phyloP scores from a whole-genome alignment of 192 early-diverging fungal species.

The Funneliformis mosseae region DNA sequence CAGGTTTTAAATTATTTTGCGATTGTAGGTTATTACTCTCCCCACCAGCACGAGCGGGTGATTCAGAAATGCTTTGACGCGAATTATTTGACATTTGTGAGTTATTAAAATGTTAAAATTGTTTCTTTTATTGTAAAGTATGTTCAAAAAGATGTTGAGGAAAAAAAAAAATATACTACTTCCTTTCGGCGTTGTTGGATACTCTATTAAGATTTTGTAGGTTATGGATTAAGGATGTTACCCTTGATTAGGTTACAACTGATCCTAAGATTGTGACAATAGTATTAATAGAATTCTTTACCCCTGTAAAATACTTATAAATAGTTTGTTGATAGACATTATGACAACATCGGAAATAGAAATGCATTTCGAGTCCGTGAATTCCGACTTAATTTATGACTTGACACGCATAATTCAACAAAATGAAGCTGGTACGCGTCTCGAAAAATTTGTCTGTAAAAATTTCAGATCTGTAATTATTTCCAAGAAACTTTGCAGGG shows the following conservation, averaged over 20 bases:
- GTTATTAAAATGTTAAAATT: background rate
- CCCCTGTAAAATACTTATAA: no score
- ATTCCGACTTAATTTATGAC: background rate
- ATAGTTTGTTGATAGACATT: no score
- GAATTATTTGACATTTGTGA: conserved; percentile 13
- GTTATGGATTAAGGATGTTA: no score
- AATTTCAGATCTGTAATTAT: conserved; percentile 24
- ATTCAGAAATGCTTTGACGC: conserved; percentile 3
- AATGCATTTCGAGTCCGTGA: background rate
- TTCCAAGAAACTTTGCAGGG: conserved; percentile 2
- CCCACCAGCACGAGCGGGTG: background rate
- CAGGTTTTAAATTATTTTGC: conserved; percentile 61
- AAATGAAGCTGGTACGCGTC: conserved; percentile 4
- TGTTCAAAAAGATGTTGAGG: background rate
- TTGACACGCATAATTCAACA: conserved; percentile 19
- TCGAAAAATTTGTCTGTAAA: conserved; percentile 6
- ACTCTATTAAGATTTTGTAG: no score
- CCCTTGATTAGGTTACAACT: no score
- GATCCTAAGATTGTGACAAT: no score
- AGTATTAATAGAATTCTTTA: no score
- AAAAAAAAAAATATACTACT: background rate
- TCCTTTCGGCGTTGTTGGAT: no score
- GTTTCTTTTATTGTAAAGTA: background rate
- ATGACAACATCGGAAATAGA: background rate
- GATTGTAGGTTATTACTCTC: background rate